These are phyloP conservation scores for Grigorovia jiainica DNA, from an alignment of 805 yeast genomes.

Conservation along the genomic window DNA sequence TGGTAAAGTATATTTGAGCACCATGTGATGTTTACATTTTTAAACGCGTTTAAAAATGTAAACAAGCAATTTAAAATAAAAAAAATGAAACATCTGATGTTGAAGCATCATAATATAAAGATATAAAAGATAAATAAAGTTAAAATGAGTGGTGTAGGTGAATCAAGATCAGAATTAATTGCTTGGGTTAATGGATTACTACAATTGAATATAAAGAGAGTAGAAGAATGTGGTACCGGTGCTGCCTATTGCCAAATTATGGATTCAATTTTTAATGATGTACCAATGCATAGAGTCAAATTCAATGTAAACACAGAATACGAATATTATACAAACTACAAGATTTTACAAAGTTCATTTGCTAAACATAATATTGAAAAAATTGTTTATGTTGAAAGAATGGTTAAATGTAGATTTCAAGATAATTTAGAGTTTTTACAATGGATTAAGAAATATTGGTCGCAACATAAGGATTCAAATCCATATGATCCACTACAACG, in stretches of 20 bases:
- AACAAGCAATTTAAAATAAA: neutral
- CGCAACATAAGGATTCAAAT: conserved; percentile 57
- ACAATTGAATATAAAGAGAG: conserved; percentile 55
- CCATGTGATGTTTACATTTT: neutral
- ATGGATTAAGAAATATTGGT: conserved; percentile 83
- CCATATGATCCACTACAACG: conserved; percentile 62
- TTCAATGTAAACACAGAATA: conserved; percentile 64
- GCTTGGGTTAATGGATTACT: conserved; percentile 76
- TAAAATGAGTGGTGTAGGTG: conserved; percentile 38
- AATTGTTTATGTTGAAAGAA: conserved; percentile 67
- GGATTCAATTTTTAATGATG: conserved; percentile 74
- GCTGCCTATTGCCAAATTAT: conserved; percentile 90
- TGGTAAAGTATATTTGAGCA: too few relatives aligned
- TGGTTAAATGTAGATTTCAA: conserved; percentile 82
- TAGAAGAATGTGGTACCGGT: conserved; percentile 93
- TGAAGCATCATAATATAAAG: neutral
- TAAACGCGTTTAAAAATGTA: neutral
- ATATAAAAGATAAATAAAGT: neutral
- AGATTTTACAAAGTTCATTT: conserved; percentile 76
- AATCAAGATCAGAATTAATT: conserved; percentile 74
- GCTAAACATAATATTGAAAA: conserved; percentile 60
- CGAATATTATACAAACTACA: conserved; percentile 72
- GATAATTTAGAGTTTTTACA: conserved; percentile 91
- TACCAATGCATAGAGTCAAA: conserved; percentile 72
- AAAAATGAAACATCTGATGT: neutral